These are phyloP conservation scores for Termitomyces sp. DNA, from an alignment of 768 basidiomycete genomes.

Conservation along the genomic window DNA sequence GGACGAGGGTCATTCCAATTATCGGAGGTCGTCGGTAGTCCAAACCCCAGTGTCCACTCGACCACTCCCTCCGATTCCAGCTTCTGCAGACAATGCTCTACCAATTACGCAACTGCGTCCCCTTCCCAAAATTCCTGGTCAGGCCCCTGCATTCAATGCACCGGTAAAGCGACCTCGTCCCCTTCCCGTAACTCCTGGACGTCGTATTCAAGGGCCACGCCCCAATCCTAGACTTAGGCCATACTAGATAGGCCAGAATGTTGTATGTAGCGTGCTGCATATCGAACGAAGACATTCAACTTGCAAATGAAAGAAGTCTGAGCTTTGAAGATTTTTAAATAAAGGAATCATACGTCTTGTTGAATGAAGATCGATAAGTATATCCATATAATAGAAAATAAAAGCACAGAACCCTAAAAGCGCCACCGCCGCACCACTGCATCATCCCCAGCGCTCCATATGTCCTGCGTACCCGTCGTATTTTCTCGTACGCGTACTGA, in stretches of 20 bases:
- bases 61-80: background rate
- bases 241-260: background rate
- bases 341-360: background rate
- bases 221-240: background rate
- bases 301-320: background rate
- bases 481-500: slow-evolving; percentile 25
- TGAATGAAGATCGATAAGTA: background rate
- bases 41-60: background rate
- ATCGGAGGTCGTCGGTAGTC: background rate
- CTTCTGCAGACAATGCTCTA: background rate
- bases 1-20: background rate
- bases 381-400: background rate
- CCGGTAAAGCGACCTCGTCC: background rate
- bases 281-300: background rate
- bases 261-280: background rate
- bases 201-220: background rate
- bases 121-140: background rate
- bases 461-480: slow-evolving; percentile 18
- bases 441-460: slow-evolving; percentile 63
- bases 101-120: background rate
- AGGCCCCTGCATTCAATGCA: background rate
- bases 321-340: background rate
- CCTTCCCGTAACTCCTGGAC: background rate
- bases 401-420: background rate
- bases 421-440: slow-evolving; percentile 46